phyloP scores from a whole-genome alignment of 192 early-diverging fungal genomes.

The Mortierella claussenii region DNA sequence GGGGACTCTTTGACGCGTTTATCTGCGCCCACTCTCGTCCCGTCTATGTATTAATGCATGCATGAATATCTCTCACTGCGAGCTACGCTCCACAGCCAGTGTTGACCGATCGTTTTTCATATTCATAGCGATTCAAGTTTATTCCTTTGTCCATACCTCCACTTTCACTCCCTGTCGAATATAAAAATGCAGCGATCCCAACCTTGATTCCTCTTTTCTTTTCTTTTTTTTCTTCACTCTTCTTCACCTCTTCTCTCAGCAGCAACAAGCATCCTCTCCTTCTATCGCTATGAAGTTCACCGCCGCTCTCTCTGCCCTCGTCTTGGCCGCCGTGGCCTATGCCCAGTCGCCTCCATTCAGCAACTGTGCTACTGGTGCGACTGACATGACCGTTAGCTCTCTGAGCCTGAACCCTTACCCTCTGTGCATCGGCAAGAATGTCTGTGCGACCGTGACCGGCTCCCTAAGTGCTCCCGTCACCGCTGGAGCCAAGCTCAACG shows the following conservation, averaged over 20 bases:
- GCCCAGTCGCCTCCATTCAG: constrained; percentile 54
- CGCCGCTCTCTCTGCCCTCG: constrained; percentile 58
- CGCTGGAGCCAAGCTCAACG: constrained; percentile 1
- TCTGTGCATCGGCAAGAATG: constrained; percentile 9
- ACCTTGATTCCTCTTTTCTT: too few relatives aligned
- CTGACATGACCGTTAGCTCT: constrained; percentile 56
- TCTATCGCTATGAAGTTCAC: constrained; percentile 55
- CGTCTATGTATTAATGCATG: too few relatives aligned
- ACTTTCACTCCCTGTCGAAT: background rate
- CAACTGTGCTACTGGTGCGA: constrained; percentile 54
- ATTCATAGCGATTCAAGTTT: background rate
- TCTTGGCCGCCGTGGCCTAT: constrained; percentile 48
- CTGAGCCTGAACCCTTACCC: constrained; percentile 37
- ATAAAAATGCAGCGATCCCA: too few relatives aligned
- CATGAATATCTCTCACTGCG: too few relatives aligned
- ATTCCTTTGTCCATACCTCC: background rate
- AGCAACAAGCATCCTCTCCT: background rate
- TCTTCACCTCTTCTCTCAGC: background rate
- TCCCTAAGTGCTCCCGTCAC: constrained; percentile 11
- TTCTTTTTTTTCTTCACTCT: background rate
- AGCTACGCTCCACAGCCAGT: too few relatives aligned
- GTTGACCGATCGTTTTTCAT: background rate
- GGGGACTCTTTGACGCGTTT: too few relatives aligned
- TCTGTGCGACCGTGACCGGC: constrained; percentile 23
- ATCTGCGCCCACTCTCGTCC: too few relatives aligned